Percentiles rank a stretch among this genome's conserved stretches.
These are phyloP conservation scores for Fonsecaea pugnacius DNA, from an alignment of 2,329 filamentous ascomycete genomes.

Conservation along the genomic window DNA sequence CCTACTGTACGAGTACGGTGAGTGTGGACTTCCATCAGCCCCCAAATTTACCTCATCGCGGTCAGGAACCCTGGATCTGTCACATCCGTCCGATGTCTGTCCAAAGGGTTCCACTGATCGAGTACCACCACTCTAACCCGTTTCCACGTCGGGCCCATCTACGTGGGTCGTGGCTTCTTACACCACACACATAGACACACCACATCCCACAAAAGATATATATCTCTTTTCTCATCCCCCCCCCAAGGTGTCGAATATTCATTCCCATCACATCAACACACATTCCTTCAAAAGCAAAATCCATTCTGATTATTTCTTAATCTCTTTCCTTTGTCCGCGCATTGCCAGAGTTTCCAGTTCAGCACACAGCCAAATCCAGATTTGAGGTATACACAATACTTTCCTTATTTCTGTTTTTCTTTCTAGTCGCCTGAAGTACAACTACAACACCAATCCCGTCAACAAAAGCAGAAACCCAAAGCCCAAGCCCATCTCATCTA, in stretches of 20 bases:
- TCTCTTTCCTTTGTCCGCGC: conserved; percentile 23
- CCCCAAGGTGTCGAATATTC: conserved; percentile 4
- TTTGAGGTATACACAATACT: conserved; percentile 25
- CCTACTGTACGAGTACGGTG: conserved; percentile 3
- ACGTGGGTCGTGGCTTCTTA: conserved; percentile 1
- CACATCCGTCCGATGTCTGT: conserved; percentile 6
- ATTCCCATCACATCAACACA: conserved; percentile 18
- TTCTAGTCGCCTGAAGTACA: conserved; percentile 16
- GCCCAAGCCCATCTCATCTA: conserved; percentile 12
- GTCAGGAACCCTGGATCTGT: conserved; percentile 6
- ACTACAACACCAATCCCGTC: conserved; percentile 1
- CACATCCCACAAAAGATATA: conserved; percentile 19
- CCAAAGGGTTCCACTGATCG: conserved; percentile 10
- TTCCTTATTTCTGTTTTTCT: conserved; percentile 29
- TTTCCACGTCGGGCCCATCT: conserved; percentile 9
- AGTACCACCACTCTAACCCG: not conserved
- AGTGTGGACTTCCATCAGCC: conserved; percentile 26
- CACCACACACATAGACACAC: not conserved
- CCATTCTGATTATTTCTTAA: conserved; percentile 10
- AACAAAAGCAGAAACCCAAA: conserved; percentile 9
- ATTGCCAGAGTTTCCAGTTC: conserved; percentile 16
- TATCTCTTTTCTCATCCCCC: conserved; percentile 15
- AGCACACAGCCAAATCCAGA: conserved; percentile 7
- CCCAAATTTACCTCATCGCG: conserved; percentile 33
- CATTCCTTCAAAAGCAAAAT: conserved; percentile 17